Base-by-base conservation (phyloP, 805 yeast species). In the Priceomyces castillae region DNA sequence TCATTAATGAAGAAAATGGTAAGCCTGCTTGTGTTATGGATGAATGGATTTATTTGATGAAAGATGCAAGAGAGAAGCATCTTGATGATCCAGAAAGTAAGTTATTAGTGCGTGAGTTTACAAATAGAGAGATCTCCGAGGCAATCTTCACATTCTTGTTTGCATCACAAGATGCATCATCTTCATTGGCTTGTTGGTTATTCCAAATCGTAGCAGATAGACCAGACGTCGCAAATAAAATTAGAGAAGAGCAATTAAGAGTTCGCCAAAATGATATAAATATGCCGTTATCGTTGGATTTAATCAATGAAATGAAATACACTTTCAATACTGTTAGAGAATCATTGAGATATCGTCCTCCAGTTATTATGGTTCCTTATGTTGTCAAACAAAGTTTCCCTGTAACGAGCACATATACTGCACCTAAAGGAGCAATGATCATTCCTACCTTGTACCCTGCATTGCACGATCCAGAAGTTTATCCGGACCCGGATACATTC, bases 91-190 rank as follows among this genome's bases (percentile, higher is more conserved):
- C 75, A 14, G 82, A 79, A 37, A 68, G 82, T 34, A 81, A 78
- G 62, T 61, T 80, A 33, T 69, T 78, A 53, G 77, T 88, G 52
- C 82, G 97, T 64, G 92, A 85, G 49, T 94, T 94, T 69, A 68
- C 90, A 44, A 81, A 90, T 72, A 84, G 76, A 65, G 99, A 94
- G 67, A 92, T 94, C 56, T 86, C 97, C 16, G 98, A 94, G 73
- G 95, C 96, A 43, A 81, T 94, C 49, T 94, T 94, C 78, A 94
- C 99, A 11, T 94, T 94, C 67, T 73, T 94, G 64, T 94, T 94
- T 66, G 99, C 99, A 5, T 86, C 97, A 3, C 99, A 94, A 71
- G 99, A 94, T 69, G 99, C 99, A 18, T 86, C 97, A 6, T 90
- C 97, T 1, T 88, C 97, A 3, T 82, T 95, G 54, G 94, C 97